Base-by-base conservation (phyloP, 2,329 filamentous ascomycete species). In the Trichoderma simmonsii region DNA sequence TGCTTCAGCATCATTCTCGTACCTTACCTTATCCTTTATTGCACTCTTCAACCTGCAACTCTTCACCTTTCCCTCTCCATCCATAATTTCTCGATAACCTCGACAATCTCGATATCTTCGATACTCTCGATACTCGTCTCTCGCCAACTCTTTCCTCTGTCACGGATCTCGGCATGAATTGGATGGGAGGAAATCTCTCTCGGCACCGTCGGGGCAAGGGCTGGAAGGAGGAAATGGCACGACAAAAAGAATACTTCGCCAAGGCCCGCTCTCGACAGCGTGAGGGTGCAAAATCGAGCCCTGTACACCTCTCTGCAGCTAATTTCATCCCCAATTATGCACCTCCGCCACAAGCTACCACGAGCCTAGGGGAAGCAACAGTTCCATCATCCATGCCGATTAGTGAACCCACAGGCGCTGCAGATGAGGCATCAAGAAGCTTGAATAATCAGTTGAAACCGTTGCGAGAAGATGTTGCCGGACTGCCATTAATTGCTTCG, bases 171-270 rank as follows among this genome's bases (percentile, higher is more conserved):
- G 74, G 36, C 56, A 85, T 85, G 83, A 85, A 85, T 74, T 83
- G 83, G 82, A 84, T 80, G 3, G 81, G 81, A 73, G 81, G 82
- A 11, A 73, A 77, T 39, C 79, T 83, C 26, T 77, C 81, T 57
- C 81, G 82, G 9, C 79, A 83, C 72, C 78, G 79, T 30, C 78
- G 78, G 43, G 77, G 78, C 7, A 81, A 77, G 64, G 76, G 78
- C 15, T 80, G 75, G 76, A 79, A 80, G 24, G 73, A 77, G 32
- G 80, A 83, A 51, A 71, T 74, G 21, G 76, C 78, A 24, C 80
- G 79, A 18, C 83, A 84, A 73, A 81, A 79, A 59, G 74, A 80
- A 67, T 80, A 81, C 68, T 84, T 84, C 73, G 82, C 82, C 21
- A 81, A 79, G 70, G 78, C 77, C 5, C 80, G 80, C 12, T 74